phyloP scores from a whole-genome alignment of 805 yeast species.

The Metschnikowia hibisci region DNA sequence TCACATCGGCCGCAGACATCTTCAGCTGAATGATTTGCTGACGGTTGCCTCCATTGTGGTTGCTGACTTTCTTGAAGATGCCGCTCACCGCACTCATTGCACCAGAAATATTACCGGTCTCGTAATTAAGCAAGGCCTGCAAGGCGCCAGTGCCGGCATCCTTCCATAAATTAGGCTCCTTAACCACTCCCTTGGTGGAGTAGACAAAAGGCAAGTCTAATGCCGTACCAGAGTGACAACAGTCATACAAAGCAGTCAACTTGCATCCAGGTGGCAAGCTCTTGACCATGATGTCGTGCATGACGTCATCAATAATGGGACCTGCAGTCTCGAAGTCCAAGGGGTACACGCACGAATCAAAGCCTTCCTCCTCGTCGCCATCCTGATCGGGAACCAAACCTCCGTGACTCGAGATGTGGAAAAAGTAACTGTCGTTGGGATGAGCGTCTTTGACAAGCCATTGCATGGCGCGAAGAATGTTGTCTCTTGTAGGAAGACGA shows the following conservation, averaged over 20 bases:
- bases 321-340: conserved; percentile 67
- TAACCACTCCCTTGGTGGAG: conserved; percentile 77
- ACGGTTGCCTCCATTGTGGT: conserved; percentile 18
- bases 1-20: conserved; percentile 72
- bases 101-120: conserved; percentile 33
- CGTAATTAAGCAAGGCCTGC: conserved; percentile 22
- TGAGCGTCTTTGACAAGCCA: conserved; percentile 74
- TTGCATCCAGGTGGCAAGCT: conserved; percentile 71
- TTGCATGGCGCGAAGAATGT: conserved; percentile 73
- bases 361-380: conserved; percentile 75
- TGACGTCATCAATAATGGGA: conserved; percentile 65
- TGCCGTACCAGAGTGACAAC: conserved; percentile 84
- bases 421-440: conserved; percentile 73
- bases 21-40: conserved; percentile 45
- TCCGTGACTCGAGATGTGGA: conserved; percentile 88
- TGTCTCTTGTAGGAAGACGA: conserved; percentile 59
- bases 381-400: conserved; percentile 65
- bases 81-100: conserved; percentile 35
- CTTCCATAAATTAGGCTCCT: conserved; percentile 74
- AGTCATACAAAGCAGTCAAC: conserved; percentile 76
- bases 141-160: conserved; percentile 69
- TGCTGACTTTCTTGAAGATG: conserved; percentile 30
- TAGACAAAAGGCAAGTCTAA: conserved; percentile 76
- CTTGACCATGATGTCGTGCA: conserved; percentile 68
- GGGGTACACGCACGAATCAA: conserved; percentile 70